phyloP scores from a whole-genome alignment of 1,139 yeast genomes.

The Pichia sp. region DNA sequence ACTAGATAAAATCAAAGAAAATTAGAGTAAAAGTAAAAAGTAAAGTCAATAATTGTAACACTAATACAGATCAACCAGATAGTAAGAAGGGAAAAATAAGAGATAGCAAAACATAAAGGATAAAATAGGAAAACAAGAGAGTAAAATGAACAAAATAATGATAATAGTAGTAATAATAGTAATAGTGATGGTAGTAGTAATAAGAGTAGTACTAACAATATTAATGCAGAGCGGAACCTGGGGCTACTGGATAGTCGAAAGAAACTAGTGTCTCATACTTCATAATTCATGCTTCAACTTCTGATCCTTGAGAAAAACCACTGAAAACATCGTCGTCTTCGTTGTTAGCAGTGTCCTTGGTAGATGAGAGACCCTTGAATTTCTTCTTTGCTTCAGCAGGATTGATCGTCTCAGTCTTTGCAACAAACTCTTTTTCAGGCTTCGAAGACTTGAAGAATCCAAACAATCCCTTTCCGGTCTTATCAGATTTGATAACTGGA shows the following conservation, averaged over 20 bases:
- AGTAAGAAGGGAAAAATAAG: neutral
- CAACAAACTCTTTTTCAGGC: neutral
- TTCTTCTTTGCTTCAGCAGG: slow-evolving; percentile 12
- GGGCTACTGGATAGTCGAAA: neutral
- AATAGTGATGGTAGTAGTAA: neutral
- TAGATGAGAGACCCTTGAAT: slow-evolving; percentile 13
- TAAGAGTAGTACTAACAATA: no score
- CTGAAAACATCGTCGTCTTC: slow-evolving; percentile 33
- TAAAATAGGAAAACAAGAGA: neutral
- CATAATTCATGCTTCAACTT: slow-evolving; percentile 17
- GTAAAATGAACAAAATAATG: neutral
- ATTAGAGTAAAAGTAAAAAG: neutral
- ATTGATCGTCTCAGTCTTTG: slow-evolving; percentile 7
- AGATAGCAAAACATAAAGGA: neutral
- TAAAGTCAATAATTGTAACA: neutral
- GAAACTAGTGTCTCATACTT: no score
- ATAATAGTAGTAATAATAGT: neutral
- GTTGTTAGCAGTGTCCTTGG: slow-evolving; percentile 4
- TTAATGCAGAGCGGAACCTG: neutral
- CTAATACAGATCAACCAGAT: neutral
- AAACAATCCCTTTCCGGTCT: slow-evolving; percentile 14
- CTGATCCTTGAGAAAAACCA: slow-evolving; percentile 41
- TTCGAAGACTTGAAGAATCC: slow-evolving; percentile 11
- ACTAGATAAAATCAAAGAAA: neutral
- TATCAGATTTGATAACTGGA: slow-evolving; percentile 12